A percentile compares a stretch with the other conserved stretches of the same genome.
phyloP scores from a whole-genome alignment of 352 stramenopile genomes.

The Porosira glacialis region DNA sequence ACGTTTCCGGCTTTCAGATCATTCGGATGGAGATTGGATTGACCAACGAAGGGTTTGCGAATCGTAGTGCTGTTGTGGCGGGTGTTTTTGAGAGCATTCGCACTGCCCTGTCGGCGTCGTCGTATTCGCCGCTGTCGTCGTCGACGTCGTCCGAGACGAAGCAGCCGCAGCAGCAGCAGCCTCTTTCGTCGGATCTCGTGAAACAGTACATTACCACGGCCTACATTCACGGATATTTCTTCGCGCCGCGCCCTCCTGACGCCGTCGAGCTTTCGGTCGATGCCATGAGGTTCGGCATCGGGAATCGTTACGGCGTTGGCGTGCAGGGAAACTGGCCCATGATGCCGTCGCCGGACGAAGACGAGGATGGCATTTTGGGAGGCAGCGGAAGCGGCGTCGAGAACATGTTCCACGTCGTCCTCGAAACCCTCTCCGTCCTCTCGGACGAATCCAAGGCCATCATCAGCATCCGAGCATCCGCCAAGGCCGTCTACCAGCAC shows the following conservation, averaged over 20 bases:
- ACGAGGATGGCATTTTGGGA: no score
- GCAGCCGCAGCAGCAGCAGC: no score
- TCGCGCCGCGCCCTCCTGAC: conserved; percentile 63
- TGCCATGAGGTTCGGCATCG: conserved; percentile 58
- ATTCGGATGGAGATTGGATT: conserved; percentile 64
- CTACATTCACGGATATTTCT: conserved; percentile 63
- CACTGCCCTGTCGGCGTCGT: conserved; percentile 23
- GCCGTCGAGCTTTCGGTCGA: conserved; percentile 70
- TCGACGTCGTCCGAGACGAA: no score
- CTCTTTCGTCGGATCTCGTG: conserved; percentile 57
- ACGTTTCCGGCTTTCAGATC: conserved; percentile 74
- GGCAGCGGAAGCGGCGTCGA: conserved; percentile 18
- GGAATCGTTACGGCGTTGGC: conserved; percentile 42
- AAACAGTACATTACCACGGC: conserved; percentile 57
- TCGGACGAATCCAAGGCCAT: conserved; percentile 54
- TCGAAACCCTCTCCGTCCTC: conserved; percentile 48
- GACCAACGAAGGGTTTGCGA: conserved; percentile 67
- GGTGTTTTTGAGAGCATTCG: conserved; percentile 65
- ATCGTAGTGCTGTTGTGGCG: conserved; percentile 63
- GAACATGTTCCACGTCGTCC: conserved; percentile 40
- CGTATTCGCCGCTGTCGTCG: no score
- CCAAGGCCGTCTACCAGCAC: conserved; percentile 45
- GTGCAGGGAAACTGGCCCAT: conserved; percentile 49
- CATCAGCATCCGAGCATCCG: conserved; percentile 55
- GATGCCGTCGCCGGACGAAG: conserved; percentile 53